Base-by-base conservation (phyloP, 331 rosid species). In the Erythrophleum ivorense region DNA sequence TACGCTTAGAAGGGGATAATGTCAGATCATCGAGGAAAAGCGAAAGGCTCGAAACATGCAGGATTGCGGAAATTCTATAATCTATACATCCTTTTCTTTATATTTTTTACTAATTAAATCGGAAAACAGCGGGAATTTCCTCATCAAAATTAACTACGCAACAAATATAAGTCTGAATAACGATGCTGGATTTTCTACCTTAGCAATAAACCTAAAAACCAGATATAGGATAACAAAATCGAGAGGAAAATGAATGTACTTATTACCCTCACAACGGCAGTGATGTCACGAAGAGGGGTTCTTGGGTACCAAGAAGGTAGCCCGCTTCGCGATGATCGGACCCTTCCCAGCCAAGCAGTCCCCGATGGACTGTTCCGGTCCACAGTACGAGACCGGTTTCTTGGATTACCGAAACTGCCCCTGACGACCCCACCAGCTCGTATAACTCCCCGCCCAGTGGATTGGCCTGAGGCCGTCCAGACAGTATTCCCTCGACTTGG, bases 231-330 rank as follows among this genome's bases (percentile, higher is more conserved):
- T 2, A 10, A 52, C 10, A 10, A 43, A 68, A 13, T 18, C 7
- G 14, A 31, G 0, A 4, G 33, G 36, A 33, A 5, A 34, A 54
- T 18, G 13, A 65, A 70, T 14, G 38, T 0, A 18, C 3, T 1
- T 36, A 33, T 73, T 88, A 95, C 99, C 85, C 92, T 74, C 43
- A 55, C 82, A 36, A 91, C 73, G 7, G 83, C 85, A 18, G 97
- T 91, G 66, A 95, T 84, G 34, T 93, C 97, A 0, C 88, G 89
- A 12, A 95, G 91, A 48, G 98, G 98, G 16, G 94, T 85, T 78
- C 99, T 77, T 0, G 97, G 97, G 69, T 95, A 93, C 98, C 97
- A 95, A 63, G 89, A 83, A 19, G 99, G 98, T 9, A 95, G 86
- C 34, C 78, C 54, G 4, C 93, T 84, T 18, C 75, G 84, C 48